Conservation (phyloP, 2,329 filamentous ascomycete genomes). For the Acarospora socialis region DNA sequence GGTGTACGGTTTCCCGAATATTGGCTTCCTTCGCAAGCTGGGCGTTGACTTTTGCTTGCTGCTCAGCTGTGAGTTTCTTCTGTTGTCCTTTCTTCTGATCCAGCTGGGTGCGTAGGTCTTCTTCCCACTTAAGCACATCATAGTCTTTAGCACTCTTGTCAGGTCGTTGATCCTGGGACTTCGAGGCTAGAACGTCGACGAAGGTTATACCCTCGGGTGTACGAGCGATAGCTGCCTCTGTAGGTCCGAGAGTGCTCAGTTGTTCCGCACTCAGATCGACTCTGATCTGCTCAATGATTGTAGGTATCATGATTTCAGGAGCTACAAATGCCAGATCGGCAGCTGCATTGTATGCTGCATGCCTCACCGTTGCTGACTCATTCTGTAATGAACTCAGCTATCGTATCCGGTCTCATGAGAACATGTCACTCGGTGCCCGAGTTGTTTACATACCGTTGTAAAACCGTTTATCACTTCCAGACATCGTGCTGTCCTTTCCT, state of each 20-base stretch:
- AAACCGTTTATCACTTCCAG: conserved; percentile 50
- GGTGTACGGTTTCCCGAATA: conserved; percentile 59
- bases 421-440: too few relatives aligned
- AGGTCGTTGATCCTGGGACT: conserved; percentile 51
- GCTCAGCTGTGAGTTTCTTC: conserved; percentile 81
- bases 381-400: neutral
- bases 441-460: conserved; percentile 38
- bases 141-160: conserved; percentile 93
- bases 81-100: conserved; percentile 86
- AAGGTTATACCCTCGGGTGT: conserved; percentile 81
- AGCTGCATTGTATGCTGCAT: conserved; percentile 68
- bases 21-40: conserved; percentile 76
- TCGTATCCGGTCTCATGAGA: too few relatives aligned
- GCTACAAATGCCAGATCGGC: conserved; percentile 90
- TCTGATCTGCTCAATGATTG: conserved; percentile 59
- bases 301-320: conserved; percentile 63
- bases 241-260: conserved; percentile 60
- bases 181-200: conserved; percentile 80
- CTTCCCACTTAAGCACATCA: conserved; percentile 93
- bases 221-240: conserved; percentile 84
- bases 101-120: conserved; percentile 72
- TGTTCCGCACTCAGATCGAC: conserved; percentile 58
- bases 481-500: conserved; percentile 47
- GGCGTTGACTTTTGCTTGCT: conserved; percentile 77
- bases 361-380: conserved; percentile 35